Base-by-base conservation (phyloP, 2,329 filamentous ascomycete species). In the Cordyceps fumosorosea region DNA sequence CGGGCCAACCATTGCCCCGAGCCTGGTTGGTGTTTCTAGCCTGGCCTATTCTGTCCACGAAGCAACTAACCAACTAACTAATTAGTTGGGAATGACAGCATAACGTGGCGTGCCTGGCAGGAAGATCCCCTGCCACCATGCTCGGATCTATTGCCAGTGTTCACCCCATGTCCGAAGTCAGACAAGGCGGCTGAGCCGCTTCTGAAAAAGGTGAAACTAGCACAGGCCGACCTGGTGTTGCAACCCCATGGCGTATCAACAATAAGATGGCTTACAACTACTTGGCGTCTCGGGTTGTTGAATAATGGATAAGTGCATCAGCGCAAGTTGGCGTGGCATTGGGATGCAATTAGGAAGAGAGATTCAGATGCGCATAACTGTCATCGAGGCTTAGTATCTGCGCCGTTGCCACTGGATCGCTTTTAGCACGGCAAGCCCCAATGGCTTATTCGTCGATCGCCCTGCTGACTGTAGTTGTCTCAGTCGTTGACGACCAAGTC, bases 1-100 rank as follows among this genome's bases (percentile, higher is more conserved):
- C 56, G 56, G 47, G 56, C 56, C 22, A 59, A 59, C 34, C 16
- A 51, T 59, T 51, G 56, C 45, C 22, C 56, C 56, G 54, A 57
- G 11, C 5, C 32, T n/a, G 37, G 54, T 18, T 16, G 10, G 29
- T 8, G 45, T 22, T 16, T n/a, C 37, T 32, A 5, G n/a, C 7
- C 14, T 22, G 56, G 22, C 45, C 47, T 2, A 11, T n/a, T 52
- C 44, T 51, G 32, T 24, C 47, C 52, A 37, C 52, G 12, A 47
- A 3, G 44, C 20, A 7, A 47, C 44, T 32, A 32, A 6, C 26
- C 26, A 29, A 29, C 26, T 29, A 6, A 29, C 26, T 3, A 29
- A 29, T 29, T 29, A 29, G 26, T 29, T 29, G 26, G 26, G 3
- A 29, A 29, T 29, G 26, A 29, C 3, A 3, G 37, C 14, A 20